These are phyloP conservation scores for Agaricus blazei DNA, from an alignment of 768 basidiomycete species.

Conservation along the genomic window DNA sequence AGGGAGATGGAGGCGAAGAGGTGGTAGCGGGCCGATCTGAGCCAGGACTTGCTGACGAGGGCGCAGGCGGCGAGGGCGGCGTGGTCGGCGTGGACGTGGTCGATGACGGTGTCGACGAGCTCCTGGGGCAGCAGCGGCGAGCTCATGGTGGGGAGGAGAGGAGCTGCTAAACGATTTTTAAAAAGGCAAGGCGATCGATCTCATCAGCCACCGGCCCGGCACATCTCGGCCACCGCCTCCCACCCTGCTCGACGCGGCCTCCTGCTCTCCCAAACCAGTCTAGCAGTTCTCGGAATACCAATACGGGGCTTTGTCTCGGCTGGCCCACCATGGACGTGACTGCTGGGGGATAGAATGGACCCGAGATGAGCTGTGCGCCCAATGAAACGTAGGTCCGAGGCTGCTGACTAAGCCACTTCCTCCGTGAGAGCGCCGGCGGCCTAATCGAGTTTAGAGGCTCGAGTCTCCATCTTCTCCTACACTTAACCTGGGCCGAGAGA, in stretches of 20 bases:
- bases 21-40: slow-evolving; percentile 31
- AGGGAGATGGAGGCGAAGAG: slow-evolving; percentile 35
- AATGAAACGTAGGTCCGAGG: too few species aligned
- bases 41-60: slow-evolving; percentile 34
- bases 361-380: too few species aligned
- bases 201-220: slow-evolving; percentile 18
- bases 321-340: too few species aligned
- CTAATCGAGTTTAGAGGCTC: too few species aligned
- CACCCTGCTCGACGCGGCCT: too few species aligned
- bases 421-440: too few species aligned
- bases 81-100: slow-evolving; percentile 34
- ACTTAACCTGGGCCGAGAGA: too few species aligned
- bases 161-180: neutral
- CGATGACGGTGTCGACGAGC: slow-evolving; percentile 42
- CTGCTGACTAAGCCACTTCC: too few species aligned
- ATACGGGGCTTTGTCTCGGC: too few species aligned
- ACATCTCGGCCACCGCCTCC: slow-evolving; percentile 7
- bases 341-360: too few species aligned
- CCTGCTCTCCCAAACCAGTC: neutral
- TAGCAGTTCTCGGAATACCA: too few species aligned
- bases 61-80: slow-evolving; percentile 27
- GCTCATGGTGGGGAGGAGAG: slow-evolving; percentile 11
- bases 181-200: slow-evolving; percentile 22
- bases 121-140: slow-evolving; percentile 35
- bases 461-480: too few species aligned